phyloP scores from a whole-genome alignment of 1,284 basidiomycete species.

The Ustilago sp. region DNA sequence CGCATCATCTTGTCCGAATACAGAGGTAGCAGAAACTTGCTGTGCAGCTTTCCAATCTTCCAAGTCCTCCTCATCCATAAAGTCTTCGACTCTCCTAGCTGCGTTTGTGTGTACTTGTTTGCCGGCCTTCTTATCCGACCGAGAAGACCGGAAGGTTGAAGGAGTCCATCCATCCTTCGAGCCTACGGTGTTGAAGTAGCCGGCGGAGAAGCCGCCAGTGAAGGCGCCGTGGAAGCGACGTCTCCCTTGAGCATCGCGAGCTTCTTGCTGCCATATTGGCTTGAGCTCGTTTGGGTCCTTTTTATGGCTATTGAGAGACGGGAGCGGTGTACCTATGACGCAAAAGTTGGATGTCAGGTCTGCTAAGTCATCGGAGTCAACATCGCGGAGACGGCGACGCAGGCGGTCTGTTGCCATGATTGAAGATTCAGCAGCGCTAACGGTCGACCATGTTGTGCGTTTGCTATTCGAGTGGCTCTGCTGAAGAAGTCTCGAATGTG shows the following conservation, averaged over 20 bases:
- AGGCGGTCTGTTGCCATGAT: constrained; percentile 73
- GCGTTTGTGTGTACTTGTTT: constrained; percentile 67
- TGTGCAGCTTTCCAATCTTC: constrained; percentile 80
- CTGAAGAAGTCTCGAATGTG: not conserved
- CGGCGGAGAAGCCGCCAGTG: constrained; percentile 96
- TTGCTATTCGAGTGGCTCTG: not conserved
- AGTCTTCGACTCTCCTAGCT: constrained; percentile 80
- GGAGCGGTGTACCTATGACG: constrained; percentile 90
- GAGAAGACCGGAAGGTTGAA: constrained; percentile 77
- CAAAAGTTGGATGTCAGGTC: constrained; percentile 88
- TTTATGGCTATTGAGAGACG: constrained; percentile 83
- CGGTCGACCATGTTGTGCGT: not conserved
- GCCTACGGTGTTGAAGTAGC: constrained; percentile 96
- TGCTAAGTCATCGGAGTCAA: constrained; percentile 79
- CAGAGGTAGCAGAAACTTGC: constrained; percentile 71
- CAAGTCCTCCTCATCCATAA: constrained; percentile 99
- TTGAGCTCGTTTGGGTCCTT: constrained; percentile 93
- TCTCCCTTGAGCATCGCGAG: constrained; percentile 92
- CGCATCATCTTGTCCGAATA: not conserved
- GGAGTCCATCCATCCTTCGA: constrained; percentile 98
- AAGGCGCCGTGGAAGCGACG: constrained; percentile 94
- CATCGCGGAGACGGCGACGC: constrained; percentile 79
- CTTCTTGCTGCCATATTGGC: constrained; percentile 97
- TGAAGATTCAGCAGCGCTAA: not conserved
- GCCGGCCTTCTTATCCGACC: constrained; percentile 66